phyloP scores from a whole-genome alignment of 352 stramenopile species.

The Phytophthora tubulina region DNA sequence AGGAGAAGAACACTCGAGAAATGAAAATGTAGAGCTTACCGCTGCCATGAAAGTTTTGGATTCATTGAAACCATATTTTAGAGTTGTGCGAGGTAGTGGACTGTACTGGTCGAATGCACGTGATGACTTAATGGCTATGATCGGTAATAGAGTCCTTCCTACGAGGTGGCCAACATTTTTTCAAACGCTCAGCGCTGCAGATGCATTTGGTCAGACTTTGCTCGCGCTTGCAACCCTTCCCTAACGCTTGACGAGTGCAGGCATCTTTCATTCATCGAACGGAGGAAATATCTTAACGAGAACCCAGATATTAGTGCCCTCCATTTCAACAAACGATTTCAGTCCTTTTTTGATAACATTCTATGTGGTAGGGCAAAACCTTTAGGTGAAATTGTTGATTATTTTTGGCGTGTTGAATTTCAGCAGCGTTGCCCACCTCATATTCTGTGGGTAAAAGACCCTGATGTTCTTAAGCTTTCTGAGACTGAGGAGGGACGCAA shows the following conservation, averaged over 20 bases:
- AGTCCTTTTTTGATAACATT: constrained; percentile 10
- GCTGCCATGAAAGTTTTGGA: no score
- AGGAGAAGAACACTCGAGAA: no score
- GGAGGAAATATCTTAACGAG: constrained; percentile 1
- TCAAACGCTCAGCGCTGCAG: constrained; percentile 16
- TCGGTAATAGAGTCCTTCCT: no score
- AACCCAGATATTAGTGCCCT: constrained; percentile 6
- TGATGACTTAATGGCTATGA: no score
- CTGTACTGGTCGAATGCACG: no score
- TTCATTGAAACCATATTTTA: no score
- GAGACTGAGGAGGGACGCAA: background rate
- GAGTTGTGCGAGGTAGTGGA: no score
- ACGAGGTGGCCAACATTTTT: no score
- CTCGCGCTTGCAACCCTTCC: constrained; percentile 19
- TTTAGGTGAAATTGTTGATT: background rate
- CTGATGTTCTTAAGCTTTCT: constrained; percentile 5
- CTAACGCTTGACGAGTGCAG: constrained; percentile 6
- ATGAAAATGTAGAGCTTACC: no score
- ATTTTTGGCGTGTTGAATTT: constrained; percentile 16
- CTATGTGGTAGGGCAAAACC: constrained; percentile 1
- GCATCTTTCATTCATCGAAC: background rate
- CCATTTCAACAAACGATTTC: constrained; percentile 9
- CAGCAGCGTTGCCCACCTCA: background rate
- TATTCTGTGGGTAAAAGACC: constrained; percentile 6
- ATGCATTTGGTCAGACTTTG: constrained; percentile 37